Percentiles rank a stretch among this genome's conserved stretches.
Evolutionary conservation across 1,284 basidiomycete species (phyloP).

Genomic region (Puccinia hordei): DNA sequence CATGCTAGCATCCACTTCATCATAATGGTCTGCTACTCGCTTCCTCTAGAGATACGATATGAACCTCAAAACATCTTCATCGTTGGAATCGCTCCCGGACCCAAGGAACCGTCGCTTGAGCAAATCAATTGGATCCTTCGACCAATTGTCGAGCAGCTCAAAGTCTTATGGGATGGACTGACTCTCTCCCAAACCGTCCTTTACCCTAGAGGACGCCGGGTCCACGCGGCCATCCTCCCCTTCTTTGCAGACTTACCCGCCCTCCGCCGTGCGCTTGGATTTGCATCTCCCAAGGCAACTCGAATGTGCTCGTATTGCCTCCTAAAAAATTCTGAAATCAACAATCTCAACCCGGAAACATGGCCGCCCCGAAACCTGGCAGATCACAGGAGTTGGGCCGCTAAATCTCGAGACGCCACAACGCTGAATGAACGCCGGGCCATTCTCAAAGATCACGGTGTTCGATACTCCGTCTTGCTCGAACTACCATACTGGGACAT

Average conservation of each 20-base stretch:
- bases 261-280: slow-evolving; percentile 48
- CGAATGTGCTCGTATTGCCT: slow-evolving; percentile 51
- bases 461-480: slow-evolving; percentile 42
- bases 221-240: slow-evolving; percentile 18
- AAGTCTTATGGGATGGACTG: slow-evolving; percentile 59
- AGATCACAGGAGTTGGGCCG: slow-evolving; percentile 20
- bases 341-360: slow-evolving; percentile 21
- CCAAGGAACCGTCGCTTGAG: slow-evolving; percentile 51
- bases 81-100: slow-evolving; percentile 59
- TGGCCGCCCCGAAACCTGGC: slow-evolving; percentile 16
- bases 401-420: slow-evolving; percentile 16
- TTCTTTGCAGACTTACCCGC: slow-evolving; percentile 51
- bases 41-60: slow-evolving; percentile 57
- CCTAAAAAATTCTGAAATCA: slow-evolving; percentile 24
- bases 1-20: slow-evolving; percentile 22
- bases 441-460: slow-evolving; percentile 31
- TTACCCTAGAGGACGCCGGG: background rate
- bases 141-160: slow-evolving; percentile 58
- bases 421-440: background rate
- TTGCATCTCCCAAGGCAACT: slow-evolving; percentile 27
- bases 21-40: slow-evolving; percentile 17
- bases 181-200: slow-evolving; percentile 14
- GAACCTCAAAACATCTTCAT: slow-evolving; percentile 60
- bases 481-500: slow-evolving; percentile 41
- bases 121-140: slow-evolving; percentile 59